Percentiles rank a stretch among this genome's conserved stretches.
Evolutionary conservation across 352 stramenopile species (phyloP).

Genomic region (Pythium folliculosum): DNA sequence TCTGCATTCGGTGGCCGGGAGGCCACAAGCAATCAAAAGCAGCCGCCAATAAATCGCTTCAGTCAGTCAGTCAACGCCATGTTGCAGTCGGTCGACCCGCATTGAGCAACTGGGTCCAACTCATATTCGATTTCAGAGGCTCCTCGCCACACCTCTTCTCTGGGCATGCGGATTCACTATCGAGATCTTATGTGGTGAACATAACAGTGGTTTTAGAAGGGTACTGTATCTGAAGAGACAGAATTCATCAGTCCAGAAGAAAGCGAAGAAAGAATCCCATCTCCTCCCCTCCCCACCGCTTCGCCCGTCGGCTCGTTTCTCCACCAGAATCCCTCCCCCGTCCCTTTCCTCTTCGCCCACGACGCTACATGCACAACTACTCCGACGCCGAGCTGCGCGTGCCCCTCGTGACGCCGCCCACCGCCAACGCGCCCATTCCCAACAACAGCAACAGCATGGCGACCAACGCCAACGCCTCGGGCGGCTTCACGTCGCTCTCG

Average conservation of each 20-base stretch:
- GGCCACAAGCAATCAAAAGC: not conserved
- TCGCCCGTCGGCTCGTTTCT: conserved; percentile 10
- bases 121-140: conserved; percentile 15
- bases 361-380: conserved; percentile 19
- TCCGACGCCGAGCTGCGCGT: conserved; percentile 23
- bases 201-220: not conserved
- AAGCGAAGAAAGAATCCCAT: conserved; percentile 22
- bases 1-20: not conserved
- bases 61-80: conserved; percentile 13
- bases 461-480: not conserved
- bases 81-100: not conserved
- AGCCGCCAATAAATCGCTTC: conserved; percentile 7
- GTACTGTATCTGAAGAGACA: not conserved
- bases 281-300: conserved; percentile 15
- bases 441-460: conserved; percentile 3
- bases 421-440: not conserved
- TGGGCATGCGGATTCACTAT: too few species aligned
- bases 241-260: conserved; percentile 20
- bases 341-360: not conserved
- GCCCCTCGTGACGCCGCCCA: conserved; percentile 21
- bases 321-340: conserved; percentile 7
- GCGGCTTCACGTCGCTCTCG: conserved; percentile 34
- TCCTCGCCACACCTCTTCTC: not conserved
- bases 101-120: conserved; percentile 19
- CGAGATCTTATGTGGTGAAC: not conserved